Percentiles rank a stretch among this genome's conserved stretches.
phyloP scores from a whole-genome alignment of 192 early-diverging fungal genomes.

The Lobulomyces angularis region DNA sequence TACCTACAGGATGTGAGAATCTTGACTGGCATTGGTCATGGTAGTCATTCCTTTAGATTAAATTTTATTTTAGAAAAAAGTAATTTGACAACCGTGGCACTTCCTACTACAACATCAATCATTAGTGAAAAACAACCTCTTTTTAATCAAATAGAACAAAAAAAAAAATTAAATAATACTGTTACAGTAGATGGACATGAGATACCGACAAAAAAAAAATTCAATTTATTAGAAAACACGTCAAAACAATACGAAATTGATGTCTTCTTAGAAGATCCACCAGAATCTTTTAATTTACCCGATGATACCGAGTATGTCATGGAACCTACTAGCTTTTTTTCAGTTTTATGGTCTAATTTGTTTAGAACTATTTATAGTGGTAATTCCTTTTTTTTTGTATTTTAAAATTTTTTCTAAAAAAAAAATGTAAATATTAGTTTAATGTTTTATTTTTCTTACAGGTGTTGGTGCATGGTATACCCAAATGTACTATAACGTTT shows the following conservation, averaged over 20 bases:
- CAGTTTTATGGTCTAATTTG: constrained; percentile 21
- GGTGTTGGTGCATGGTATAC: constrained; percentile 24
- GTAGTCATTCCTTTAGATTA: no score
- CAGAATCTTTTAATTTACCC: neutral
- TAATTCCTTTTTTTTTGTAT: no score
- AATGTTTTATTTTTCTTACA: no score
- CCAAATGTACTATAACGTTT: constrained; percentile 22
- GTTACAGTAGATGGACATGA: no score
- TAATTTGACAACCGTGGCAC: neutral
- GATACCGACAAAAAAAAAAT: neutral
- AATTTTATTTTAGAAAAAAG: neutral
- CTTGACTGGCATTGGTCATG: no score
- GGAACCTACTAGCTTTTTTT: constrained; percentile 20
- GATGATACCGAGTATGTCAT: neutral
- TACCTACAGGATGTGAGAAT: neutral
- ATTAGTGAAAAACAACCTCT: neutral
- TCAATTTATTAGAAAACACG: no score
- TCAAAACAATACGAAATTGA: no score
- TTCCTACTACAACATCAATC: constrained; percentile 1
- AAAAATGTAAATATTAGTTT: no score
- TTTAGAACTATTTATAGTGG: constrained; percentile 25
- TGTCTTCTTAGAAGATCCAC: neutral
- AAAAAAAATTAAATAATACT: neutral
- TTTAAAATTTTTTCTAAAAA: no score
- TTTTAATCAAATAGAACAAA: neutral